A percentile compares a stretch with the other conserved stretches of the same genome.
phyloP scores from a whole-genome alignment of 2,329 filamentous ascomycete species.

The Colletotrichum eleusines region DNA sequence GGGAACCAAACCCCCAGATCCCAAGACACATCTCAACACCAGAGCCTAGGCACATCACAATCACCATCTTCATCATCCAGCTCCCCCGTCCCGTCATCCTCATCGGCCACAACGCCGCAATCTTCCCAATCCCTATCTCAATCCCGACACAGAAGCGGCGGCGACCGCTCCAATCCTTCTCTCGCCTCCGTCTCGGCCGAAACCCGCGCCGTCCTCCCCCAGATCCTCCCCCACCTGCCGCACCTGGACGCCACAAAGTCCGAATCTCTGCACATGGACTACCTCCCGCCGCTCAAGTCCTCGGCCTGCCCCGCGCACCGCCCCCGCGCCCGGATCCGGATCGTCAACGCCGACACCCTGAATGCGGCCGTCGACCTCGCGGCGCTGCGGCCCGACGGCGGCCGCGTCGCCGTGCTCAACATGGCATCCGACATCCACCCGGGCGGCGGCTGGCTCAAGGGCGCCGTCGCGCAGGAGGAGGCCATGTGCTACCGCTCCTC shows the following conservation, averaged over 20 bases:
- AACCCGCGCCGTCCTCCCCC: conserved; percentile 60
- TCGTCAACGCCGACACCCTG: conserved; percentile 69
- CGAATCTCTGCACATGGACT: conserved; percentile 52
- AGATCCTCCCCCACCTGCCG: conserved; percentile 59
- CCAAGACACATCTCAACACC: not conserved
- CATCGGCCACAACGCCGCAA: not conserved
- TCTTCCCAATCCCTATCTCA: not conserved
- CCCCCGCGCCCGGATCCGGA: conserved; percentile 54
- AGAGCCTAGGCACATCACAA: not conserved
- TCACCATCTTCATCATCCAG: not conserved
- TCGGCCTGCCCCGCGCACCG: conserved; percentile 57
- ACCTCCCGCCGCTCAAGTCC: conserved; percentile 54
- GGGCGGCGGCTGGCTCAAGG: conserved; percentile 74
- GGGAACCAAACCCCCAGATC: not conserved
- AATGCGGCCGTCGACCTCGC: conserved; percentile 64
- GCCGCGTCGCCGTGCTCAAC: conserved; percentile 71
- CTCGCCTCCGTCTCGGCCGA: conserved; percentile 55
- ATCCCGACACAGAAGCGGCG: not conserved
- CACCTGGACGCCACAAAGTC: conserved; percentile 53
- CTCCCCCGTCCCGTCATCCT: not conserved
- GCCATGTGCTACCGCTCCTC: conserved; percentile 74
- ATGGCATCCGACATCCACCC: conserved; percentile 69
- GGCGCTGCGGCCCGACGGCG: conserved; percentile 44
- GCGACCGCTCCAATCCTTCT: conserved; percentile 24
- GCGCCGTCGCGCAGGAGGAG: conserved; percentile 76